A percentile compares a stretch with the other conserved stretches of the same genome.
Evolutionary conservation across 2,329 filamentous ascomycete species (phyloP).

Genomic region (Ophiocordyceps robertsii): DNA sequence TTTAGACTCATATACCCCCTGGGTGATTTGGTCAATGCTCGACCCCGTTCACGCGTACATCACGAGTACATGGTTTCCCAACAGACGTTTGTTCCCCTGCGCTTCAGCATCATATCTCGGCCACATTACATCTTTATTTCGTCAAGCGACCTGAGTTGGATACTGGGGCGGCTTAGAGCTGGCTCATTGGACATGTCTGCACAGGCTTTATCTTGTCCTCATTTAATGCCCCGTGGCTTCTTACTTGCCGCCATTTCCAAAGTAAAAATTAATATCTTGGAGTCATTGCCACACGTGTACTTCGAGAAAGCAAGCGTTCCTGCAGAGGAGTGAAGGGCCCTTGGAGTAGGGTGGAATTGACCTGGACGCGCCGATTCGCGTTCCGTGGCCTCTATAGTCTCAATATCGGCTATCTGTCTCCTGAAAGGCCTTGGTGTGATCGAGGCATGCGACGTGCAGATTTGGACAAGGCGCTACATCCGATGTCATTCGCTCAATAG

Average conservation of each 20-base stretch:
- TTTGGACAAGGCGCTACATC: no score
- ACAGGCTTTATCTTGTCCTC: no score
- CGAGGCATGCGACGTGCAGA: no score
- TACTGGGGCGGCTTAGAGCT: background rate
- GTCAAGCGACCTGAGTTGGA: no score
- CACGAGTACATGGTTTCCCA: constrained; percentile 8
- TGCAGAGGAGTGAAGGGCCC: background rate
- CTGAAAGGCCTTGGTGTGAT: no score
- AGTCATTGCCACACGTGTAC: background rate
- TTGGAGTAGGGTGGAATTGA: background rate
- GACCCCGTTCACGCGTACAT: constrained; percentile 3
- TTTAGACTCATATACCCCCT: constrained; percentile 19
- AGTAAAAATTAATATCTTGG: background rate
- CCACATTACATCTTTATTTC: no score
- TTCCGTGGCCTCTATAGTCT: no score
- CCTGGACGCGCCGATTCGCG: no score
- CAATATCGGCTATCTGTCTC: no score
- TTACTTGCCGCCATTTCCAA: background rate
- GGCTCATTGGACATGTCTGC: background rate
- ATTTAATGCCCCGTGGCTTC: background rate
- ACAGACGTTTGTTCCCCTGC: no score
- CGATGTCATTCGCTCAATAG: no score
- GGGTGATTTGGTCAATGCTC: background rate
- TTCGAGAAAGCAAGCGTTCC: background rate
- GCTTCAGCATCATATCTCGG: no score